Percentiles rank a stretch among this genome's conserved stretches.
Conservation (phyloP, 2,329 filamentous ascomycete genomes). For the Emmonsia crescens region DNA sequence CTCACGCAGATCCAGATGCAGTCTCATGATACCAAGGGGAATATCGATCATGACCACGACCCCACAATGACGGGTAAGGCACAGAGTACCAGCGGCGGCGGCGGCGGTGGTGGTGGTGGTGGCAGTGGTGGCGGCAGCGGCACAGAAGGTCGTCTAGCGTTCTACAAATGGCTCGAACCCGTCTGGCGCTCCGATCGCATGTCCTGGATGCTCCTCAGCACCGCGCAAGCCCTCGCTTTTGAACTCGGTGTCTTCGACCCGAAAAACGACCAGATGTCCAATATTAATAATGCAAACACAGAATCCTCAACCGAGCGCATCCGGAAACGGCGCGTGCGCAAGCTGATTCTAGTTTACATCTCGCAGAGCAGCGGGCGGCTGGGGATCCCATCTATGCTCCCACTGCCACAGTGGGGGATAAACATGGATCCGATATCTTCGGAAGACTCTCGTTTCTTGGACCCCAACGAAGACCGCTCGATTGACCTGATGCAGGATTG, state of each 20-base stretch:
- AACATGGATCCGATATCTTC: conserved; percentile 25
- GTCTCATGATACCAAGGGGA: conserved; percentile 26
- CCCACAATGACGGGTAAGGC: conserved; percentile 32
- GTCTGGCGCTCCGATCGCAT: conserved; percentile 90
- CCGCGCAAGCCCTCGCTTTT: conserved; percentile 78
- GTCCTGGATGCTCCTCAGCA: conserved; percentile 96
- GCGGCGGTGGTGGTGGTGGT: conserved; percentile 32
- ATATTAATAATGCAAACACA: conserved; percentile 48
- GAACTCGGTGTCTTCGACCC: conserved; percentile 94
- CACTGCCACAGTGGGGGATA: conserved; percentile 38
- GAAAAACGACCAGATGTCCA: conserved; percentile 52
- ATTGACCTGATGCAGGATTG: conserved; percentile 60
- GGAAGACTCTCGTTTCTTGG: conserved; percentile 14
- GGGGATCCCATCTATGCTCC: conserved; percentile 89
- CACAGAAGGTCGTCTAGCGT: conserved; percentile 63
- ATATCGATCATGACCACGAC: conserved; percentile 26
- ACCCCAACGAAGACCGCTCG: conserved; percentile 20
- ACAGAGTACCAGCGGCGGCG: conserved; percentile 38
- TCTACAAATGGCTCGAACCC: conserved; percentile 93
- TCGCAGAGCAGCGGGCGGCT: conserved; percentile 88
- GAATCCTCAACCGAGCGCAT: conserved; percentile 51
- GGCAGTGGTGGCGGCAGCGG: background rate
- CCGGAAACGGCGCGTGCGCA: conserved; percentile 70
- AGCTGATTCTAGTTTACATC: conserved; percentile 79
- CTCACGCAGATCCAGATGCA: conserved; percentile 54